Conservation (phyloP, 2,329 filamentous ascomycete species). For the Colletotrichum melonis region DNA sequence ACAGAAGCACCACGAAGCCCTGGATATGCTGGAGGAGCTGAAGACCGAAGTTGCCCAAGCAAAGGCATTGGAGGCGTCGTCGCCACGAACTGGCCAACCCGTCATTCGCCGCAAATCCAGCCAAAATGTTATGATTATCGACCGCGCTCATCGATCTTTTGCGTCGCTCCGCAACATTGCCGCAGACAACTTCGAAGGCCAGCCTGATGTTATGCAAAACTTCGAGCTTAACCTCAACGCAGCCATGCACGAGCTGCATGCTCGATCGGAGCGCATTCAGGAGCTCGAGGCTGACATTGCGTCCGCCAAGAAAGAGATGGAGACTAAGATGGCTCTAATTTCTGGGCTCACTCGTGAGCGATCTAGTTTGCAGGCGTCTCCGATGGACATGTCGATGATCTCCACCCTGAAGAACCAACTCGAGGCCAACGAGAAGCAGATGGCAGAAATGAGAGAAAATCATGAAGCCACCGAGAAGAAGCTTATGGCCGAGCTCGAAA, state of each 20-base stretch:
- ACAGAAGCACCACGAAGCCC: conserved; percentile 80
- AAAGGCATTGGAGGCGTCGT: conserved; percentile 67
- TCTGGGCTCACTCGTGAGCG: conserved; percentile 92
- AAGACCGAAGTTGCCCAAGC: conserved; percentile 87
- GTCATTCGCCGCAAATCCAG: conserved; percentile 94
- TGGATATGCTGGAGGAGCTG: conserved; percentile 90
- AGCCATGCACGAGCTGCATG: conserved; percentile 91
- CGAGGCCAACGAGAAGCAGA: conserved; percentile 84
- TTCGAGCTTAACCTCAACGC: conserved; percentile 93
- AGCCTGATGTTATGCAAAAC: conserved; percentile 87
- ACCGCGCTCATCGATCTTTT: conserved; percentile 92
- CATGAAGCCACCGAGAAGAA: conserved; percentile 82
- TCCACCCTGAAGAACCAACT: conserved; percentile 89
- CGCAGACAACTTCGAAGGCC: conserved; percentile 82
- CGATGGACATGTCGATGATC: conserved; percentile 92
- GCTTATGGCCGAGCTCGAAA: conserved; percentile 77
- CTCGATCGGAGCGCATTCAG: conserved; percentile 88
- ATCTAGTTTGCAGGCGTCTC: conserved; percentile 84
- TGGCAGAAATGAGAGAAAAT: conserved; percentile 77
- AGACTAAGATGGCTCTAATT: conserved; percentile 95
- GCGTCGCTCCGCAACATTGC: conserved; percentile 91
- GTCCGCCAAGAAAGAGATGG: conserved; percentile 93
- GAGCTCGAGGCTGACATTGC: conserved; percentile 87
- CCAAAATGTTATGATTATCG: conserved; percentile 86
- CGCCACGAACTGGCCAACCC: conserved; percentile 74